These are phyloP conservation scores for Colletotrichum plurivorum DNA, from an alignment of 2,329 filamentous ascomycete genomes.

Conservation along the genomic window DNA sequence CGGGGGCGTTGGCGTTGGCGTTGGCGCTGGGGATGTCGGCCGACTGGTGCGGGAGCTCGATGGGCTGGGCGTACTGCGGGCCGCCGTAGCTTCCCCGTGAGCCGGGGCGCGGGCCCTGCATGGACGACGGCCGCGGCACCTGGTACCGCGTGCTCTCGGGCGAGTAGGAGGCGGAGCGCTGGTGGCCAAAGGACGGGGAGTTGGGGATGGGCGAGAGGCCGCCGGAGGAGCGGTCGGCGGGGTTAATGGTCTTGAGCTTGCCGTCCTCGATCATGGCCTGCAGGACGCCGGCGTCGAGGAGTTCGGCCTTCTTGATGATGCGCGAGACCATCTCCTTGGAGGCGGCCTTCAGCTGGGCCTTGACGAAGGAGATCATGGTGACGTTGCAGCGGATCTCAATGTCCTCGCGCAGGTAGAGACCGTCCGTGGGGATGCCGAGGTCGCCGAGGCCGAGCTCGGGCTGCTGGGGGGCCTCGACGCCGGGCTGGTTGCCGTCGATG, in stretches of 20 bases:
- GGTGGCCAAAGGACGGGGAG: conserved; percentile 34
- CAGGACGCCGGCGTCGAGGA: conserved; percentile 76
- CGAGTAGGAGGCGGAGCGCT: conserved; percentile 46
- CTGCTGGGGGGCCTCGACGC: conserved; percentile 72
- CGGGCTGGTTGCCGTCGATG: conserved; percentile 78
- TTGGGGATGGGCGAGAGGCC: background rate
- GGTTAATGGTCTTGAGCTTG: conserved; percentile 71
- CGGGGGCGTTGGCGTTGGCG: conserved; percentile 44
- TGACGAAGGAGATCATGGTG: conserved; percentile 75
- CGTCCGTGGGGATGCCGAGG: conserved; percentile 73
- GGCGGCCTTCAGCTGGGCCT: conserved; percentile 75
- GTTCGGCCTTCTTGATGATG: conserved; percentile 79
- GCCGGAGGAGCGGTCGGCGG: conserved; percentile 62
- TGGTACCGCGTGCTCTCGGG: conserved; percentile 55
- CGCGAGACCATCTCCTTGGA: conserved; percentile 77
- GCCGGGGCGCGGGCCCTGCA: conserved; percentile 49
- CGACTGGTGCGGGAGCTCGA: conserved; percentile 39
- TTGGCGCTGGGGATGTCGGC: conserved; percentile 41
- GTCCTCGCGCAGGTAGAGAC: conserved; percentile 78
- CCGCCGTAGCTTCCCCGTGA: conserved; percentile 12
- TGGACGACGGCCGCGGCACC: conserved; percentile 52
- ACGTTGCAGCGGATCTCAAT: conserved; percentile 80
- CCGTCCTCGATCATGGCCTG: conserved; percentile 78
- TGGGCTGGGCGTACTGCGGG: conserved; percentile 39
- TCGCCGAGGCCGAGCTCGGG: conserved; percentile 72